A percentile compares a stretch with the other conserved stretches of the same genome.
These are phyloP conservation scores for Emergomyces orientalis DNA, from an alignment of 2,329 filamentous ascomycete genomes.

Conservation along the genomic window DNA sequence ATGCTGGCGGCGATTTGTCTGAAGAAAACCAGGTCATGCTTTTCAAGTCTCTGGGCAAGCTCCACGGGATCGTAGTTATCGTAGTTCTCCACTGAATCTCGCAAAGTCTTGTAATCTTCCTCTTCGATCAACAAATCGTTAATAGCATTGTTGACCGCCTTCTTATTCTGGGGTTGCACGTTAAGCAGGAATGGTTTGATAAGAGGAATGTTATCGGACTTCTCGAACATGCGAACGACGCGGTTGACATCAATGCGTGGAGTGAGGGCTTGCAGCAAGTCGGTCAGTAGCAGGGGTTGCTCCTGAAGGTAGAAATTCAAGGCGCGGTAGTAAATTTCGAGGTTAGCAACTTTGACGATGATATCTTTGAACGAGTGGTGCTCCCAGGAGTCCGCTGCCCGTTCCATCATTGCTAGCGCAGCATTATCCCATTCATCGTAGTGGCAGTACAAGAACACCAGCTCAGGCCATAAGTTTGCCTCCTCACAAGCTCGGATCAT, in stretches of 20 bases:
- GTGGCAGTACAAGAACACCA: constrained; percentile 96
- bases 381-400: constrained; percentile 94
- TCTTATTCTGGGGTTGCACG: constrained; percentile 96
- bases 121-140: constrained; percentile 97
- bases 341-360: constrained; percentile 90
- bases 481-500: constrained; percentile 90
- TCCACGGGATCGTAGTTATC: constrained; percentile 98
- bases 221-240: constrained; percentile 98
- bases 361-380: constrained; percentile 99
- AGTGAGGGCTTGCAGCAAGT: constrained; percentile 85
- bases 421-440: constrained; percentile 99
- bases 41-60: constrained; percentile 83
- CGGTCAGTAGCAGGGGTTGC: constrained; percentile 90
- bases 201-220: constrained; percentile 92
- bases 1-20: constrained; percentile 96
- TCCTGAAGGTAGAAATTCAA: constrained; percentile 97
- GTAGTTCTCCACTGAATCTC: constrained; percentile 95
- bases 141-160: constrained; percentile 93
- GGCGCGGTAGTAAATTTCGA: constrained; percentile 97
- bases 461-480: constrained; percentile 90
- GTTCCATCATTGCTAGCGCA: constrained; percentile 94
- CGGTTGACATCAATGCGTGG: constrained; percentile 93
- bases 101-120: constrained; percentile 97
- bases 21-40: constrained; percentile 98
- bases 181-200: constrained; percentile 98